These are phyloP conservation scores for Aphanoascus verrucosus DNA, from an alignment of 2,329 filamentous ascomycete species.

Conservation along the genomic window DNA sequence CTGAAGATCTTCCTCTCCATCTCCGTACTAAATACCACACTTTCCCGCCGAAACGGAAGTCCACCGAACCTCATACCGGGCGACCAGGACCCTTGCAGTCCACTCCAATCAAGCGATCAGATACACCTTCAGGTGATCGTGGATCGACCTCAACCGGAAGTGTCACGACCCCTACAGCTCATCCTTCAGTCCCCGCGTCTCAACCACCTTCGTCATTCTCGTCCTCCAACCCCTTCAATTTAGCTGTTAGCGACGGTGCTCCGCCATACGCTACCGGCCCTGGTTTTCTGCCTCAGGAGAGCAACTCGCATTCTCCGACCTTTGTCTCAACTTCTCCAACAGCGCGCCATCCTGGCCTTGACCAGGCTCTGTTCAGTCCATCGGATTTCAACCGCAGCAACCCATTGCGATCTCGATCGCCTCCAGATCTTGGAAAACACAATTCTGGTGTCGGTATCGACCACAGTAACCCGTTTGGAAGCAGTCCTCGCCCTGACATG, in stretches of 20 bases:
- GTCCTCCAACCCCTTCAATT: constrained; percentile 32
- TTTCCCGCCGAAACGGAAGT: constrained; percentile 55
- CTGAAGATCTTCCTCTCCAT: constrained; percentile 77
- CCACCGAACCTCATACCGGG: constrained; percentile 38
- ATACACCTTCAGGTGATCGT: constrained; percentile 23
- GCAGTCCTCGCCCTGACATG: constrained; percentile 31
- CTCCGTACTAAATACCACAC: constrained; percentile 68
- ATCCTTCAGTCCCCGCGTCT: constrained; percentile 19
- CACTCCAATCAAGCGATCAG: constrained; percentile 20
- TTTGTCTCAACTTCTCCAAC: constrained; percentile 34
- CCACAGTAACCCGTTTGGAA: constrained; percentile 27
- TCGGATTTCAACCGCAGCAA: constrained; percentile 29
- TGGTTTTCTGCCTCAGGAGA: constrained; percentile 30
- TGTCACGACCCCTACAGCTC: constrained; percentile 25
- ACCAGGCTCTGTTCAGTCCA: constrained; percentile 35
- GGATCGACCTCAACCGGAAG: constrained; percentile 25
- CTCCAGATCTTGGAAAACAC: constrained; percentile 20
- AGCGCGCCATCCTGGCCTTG: constrained; percentile 26
- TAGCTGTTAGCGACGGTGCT: constrained; percentile 28
- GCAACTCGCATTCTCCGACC: constrained; percentile 26
- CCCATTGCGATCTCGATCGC: constrained; percentile 17
- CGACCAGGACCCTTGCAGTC: constrained; percentile 26
- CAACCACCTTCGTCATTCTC: constrained; percentile 26
- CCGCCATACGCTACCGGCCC: constrained; percentile 29
- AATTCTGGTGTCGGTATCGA: constrained; percentile 26